A percentile compares a stretch with the other conserved stretches of the same genome.
These are phyloP conservation scores for Colletotrichum brevisporum DNA, from an alignment of 2,329 filamentous ascomycete species.

Conservation along the genomic window DNA sequence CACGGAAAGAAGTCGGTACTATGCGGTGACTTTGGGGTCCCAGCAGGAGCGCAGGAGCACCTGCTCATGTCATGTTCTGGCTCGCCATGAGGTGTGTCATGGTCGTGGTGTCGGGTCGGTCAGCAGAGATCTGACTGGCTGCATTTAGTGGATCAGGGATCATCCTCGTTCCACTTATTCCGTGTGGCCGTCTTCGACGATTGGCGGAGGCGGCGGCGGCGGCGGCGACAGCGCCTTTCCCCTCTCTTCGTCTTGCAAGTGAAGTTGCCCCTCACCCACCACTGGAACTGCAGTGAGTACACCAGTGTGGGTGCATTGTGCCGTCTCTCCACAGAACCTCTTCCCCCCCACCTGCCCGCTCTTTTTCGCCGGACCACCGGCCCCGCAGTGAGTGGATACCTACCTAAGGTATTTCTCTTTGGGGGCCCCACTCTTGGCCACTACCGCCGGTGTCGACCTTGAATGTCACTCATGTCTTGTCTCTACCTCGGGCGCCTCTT, in stretches of 20 bases:
- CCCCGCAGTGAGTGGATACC: slow-evolving; percentile 34
- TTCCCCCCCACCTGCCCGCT: slow-evolving; percentile 31
- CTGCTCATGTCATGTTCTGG: slow-evolving; percentile 36
- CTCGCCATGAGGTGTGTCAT: slow-evolving; percentile 6
- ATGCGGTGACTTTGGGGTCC: slow-evolving; percentile 22
- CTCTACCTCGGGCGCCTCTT: neutral
- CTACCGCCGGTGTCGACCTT: slow-evolving; percentile 17
- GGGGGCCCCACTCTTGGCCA: slow-evolving; percentile 15
- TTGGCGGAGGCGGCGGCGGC: slow-evolving; percentile 9
- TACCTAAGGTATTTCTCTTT: neutral
- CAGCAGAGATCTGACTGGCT: slow-evolving; percentile 34
- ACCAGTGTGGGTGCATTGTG: slow-evolving; percentile 3
- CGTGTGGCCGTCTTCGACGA: neutral
- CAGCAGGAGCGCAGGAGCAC: slow-evolving; percentile 28
- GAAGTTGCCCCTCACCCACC: too few relatives aligned
- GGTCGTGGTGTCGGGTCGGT: slow-evolving; percentile 37
- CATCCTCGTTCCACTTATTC: slow-evolving; percentile 10
- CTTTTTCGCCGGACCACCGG: slow-evolving; percentile 32
- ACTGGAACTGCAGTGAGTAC: too few relatives aligned
- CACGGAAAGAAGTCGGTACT: slow-evolving; percentile 11
- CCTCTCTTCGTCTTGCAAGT: too few relatives aligned
- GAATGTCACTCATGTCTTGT: slow-evolving; percentile 18
- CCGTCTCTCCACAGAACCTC: slow-evolving; percentile 9
- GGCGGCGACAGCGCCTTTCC: too few relatives aligned
- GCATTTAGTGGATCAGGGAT: slow-evolving; percentile 10